Percentiles rank a stretch among this genome's conserved stretches.
Evolutionary conservation across 371 early-diverging fungal genomes (phyloP).

Genomic region (Lichtheimia ornata): DNA sequence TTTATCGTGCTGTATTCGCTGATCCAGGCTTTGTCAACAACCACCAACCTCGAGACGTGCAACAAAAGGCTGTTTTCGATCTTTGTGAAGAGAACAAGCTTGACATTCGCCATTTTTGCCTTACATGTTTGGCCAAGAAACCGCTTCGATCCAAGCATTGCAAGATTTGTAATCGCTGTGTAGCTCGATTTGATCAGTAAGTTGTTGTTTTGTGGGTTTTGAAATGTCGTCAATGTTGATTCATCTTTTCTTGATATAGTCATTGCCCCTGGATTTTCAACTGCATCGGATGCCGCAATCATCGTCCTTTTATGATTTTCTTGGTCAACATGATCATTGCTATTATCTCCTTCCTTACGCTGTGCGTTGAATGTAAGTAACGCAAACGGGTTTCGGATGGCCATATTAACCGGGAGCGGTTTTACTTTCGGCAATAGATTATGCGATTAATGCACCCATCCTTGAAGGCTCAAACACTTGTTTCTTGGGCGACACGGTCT

Average conservation of each 20-base stretch:
- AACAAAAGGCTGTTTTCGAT: constrained; percentile 55
- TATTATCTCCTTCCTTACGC: constrained; percentile 58
- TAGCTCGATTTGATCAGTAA: constrained; percentile 97
- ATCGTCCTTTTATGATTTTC: constrained; percentile 83
- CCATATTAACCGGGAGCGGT: background rate
- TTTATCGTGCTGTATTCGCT: constrained; percentile 69
- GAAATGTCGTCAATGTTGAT: background rate
- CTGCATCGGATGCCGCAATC: constrained; percentile 87
- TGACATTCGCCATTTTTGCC: constrained; percentile 81
- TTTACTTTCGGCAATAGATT: background rate
- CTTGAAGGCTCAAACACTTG: constrained; percentile 36
- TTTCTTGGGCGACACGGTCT: constrained; percentile 61
- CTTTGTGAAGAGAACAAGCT: constrained; percentile 72
- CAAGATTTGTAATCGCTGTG: constrained; percentile 93
- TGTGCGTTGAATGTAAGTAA: constrained; percentile 70
- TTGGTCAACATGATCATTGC: constrained; percentile 60
- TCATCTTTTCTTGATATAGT: constrained; percentile 24
- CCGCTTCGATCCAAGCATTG: constrained; percentile 99
- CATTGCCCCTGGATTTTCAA: constrained; percentile 98
- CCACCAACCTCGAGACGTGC: constrained; percentile 41
- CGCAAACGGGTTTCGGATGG: too few species aligned
- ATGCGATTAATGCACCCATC: background rate
- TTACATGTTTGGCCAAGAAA: constrained; percentile 77
- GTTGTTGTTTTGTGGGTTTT: constrained; percentile 16
- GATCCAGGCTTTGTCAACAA: constrained; percentile 86